Conservation (phyloP, 352 stramenopile genomes). For the Salisapilia sapeloensis region DNA sequence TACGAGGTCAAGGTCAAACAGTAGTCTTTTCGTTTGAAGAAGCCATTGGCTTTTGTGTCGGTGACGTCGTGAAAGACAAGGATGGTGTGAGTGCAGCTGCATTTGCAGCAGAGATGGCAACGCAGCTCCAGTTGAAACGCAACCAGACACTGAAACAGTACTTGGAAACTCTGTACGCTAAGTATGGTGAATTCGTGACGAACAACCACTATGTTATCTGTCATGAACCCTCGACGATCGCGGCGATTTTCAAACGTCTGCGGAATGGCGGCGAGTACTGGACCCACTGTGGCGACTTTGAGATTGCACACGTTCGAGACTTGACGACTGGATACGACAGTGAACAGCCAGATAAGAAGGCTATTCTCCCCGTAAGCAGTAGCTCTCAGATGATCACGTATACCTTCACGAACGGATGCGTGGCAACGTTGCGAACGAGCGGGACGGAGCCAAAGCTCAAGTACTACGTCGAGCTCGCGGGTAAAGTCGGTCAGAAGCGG, state of each 20-base stretch:
- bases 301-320: constrained; percentile 70
- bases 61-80: constrained; percentile 96
- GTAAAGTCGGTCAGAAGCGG: constrained; percentile 38
- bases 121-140: constrained; percentile 41
- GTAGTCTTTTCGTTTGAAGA: constrained; percentile 97
- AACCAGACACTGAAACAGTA: constrained; percentile 42
- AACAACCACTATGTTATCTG: constrained; percentile 97
- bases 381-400: constrained; percentile 96
- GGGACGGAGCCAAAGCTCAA: constrained; percentile 99
- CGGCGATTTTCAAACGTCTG: constrained; percentile 84
- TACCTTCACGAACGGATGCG: constrained; percentile 90
- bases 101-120: constrained; percentile 84
- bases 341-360: constrained; percentile 75
- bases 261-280: constrained; percentile 82
- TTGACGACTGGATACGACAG: constrained; percentile 82
- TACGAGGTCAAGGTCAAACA: constrained; percentile 74
- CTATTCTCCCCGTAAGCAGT: constrained; percentile 81
- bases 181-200: constrained; percentile 94
- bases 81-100: constrained; percentile 90
- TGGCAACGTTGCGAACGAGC: constrained; percentile 93
- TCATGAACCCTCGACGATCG: constrained; percentile 77
- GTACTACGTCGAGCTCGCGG: constrained; percentile 94
- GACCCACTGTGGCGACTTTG: constrained; percentile 63
- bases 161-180: constrained; percentile 79
- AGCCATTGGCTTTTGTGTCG: constrained; percentile 96